Evolutionary conservation across 2,329 filamentous ascomycete species (phyloP), one percentile per base, ranked within the genome.

Genomic region (Clonostachys rhizophaga): DNA sequence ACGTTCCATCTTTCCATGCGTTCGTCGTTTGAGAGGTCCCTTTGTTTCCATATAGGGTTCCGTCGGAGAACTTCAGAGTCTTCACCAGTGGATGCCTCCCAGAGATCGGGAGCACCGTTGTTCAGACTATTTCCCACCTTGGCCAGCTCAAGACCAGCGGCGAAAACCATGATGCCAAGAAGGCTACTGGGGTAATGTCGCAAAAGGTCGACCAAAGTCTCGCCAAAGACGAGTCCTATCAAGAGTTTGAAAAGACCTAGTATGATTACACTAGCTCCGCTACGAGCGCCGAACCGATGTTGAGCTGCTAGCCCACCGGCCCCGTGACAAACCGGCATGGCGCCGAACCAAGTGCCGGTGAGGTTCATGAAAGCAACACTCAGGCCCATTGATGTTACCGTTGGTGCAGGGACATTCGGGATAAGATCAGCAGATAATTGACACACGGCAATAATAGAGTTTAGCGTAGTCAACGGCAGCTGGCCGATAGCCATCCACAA

Each of bases 261-360:
- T 20, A 95, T 62, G 46, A 96, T 81, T 51, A 96, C 78, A 55
- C 86, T 91, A 0, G 89, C 83, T 10, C 92, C 92, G 49, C 89
- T 95, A 43, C 92, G 84, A 5, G 92, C 91, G 1, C 92, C 92
- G 55, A 97, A 97, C 5, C 90, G 83, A 63, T 90, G 89, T 63
- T 97, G 92, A 0, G 87, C 94, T 6, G 94, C 94, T 0, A 97
- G 73, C 0, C 92, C 92, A 3, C 92, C 92, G 1, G 90, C 90
- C 6, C 92, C 92, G 62, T 97, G 94, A 60, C 94, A 97, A 5
- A 94, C 84, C 4, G 92, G 94, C 94, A 96, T 97, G 6, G 87
- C 87, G 43, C 91, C 91, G 58, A 96, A 95, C 88, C 89, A 95
- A 58, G 89, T 91, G 14, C 87, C 87, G 2, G 87, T 64, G 5